phyloP scores from a whole-genome alignment of 192 early-diverging fungal genomes.

The Coemansia sp. region DNA sequence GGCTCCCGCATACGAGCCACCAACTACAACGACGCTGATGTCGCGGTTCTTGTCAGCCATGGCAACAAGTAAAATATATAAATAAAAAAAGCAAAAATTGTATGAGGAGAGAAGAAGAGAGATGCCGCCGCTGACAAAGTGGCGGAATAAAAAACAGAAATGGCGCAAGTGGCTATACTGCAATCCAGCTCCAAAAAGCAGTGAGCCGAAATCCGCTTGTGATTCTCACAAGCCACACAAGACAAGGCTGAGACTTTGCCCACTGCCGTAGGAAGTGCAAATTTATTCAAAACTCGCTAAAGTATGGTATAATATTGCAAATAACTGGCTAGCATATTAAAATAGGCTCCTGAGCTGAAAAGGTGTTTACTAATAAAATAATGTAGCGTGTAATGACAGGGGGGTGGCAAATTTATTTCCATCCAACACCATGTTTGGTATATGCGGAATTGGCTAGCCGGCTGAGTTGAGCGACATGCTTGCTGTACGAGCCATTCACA shows the following conservation, averaged over 20 bases:
- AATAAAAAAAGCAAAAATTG: background rate
- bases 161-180: background rate
- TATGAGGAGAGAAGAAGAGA: background rate
- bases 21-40: conserved; percentile 53
- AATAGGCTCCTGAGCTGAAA: no score
- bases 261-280: no score
- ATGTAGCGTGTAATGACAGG: no score
- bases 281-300: no score
- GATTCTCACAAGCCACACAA: no score
- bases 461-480: background rate
- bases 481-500: background rate
- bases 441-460: background rate
- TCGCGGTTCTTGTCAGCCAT: conserved; percentile 33
- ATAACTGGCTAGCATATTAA: no score
- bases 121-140: background rate
- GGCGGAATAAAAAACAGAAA: background rate
- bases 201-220: background rate
- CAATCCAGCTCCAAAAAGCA: background rate
- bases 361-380: no score
- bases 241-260: no score
- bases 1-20: conserved; percentile 57
- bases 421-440: no score
- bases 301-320: no score
- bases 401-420: no score
- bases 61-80: background rate